Base-by-base conservation (phyloP, 1,139 yeast species). In the Blastobotrys arbuscula region DNA sequence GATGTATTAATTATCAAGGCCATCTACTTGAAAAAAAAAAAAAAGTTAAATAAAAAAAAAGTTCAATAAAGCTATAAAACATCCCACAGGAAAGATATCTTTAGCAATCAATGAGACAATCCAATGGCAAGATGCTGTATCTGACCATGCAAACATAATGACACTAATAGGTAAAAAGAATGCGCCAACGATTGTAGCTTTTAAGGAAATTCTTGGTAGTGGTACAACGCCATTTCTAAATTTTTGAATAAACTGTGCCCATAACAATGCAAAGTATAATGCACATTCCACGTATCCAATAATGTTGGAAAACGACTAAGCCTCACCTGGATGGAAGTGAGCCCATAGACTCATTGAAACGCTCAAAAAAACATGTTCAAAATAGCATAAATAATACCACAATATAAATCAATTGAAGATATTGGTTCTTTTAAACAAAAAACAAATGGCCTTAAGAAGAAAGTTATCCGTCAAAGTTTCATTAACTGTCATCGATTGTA, bases 41-140 rank as follows among this genome's bases (percentile, higher is more conserved):
- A 26, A 13, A 26, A 26, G 31, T 9, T 9, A 26, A 13, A 26
- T 9, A 26, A 26, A 26, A 26, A 26, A 26, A 26, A 31, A 31
- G n/a, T 7, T n/a, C n/a, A 31, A 31, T 31, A 18, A n/a, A n/a
- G n/a, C n/a, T n/a, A 7, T 7, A 24, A 24, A 24, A 24, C 28
- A 24, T 24, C 28, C 28, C 7, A 24, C 10, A 7, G 92, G 90
- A 62, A 84, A 84, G 33, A 89, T 81, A 37, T 78, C 75, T 51
- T 88, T 89, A 0, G 90, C 82, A 2, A 83, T 78, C 34, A 81
- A 71, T 15, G 95, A 88, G 7, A 79, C 86, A 70, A 84, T 79
- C 94, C 94, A 87, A 64, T 85, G 94, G 30, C 84, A 78, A 2
- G 58, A 52, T 37, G 46, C 35, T 59, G 78, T 76, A 8, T 86